Evolutionary conservation across 345 rosid genomes (phyloP).

Genomic region (Melaleuca quinquenervia): DNA sequence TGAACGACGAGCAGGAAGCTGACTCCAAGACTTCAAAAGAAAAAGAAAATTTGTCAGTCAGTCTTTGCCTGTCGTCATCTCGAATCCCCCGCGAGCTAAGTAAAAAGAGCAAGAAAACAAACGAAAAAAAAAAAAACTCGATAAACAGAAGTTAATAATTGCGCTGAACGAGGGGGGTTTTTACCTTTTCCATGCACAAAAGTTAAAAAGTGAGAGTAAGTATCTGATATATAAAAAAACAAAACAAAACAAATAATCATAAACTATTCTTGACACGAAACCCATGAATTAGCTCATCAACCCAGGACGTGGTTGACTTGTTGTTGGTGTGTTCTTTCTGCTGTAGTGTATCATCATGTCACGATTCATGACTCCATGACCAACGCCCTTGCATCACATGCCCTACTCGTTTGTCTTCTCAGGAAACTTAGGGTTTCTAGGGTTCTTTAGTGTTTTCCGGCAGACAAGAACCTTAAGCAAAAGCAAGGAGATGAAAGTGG

Average conservation of each 20-base stretch:
- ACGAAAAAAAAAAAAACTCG: not conserved
- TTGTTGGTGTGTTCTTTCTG: not conserved
- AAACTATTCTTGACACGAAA: not conserved
- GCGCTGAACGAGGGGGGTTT: not conserved
- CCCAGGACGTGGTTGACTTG: not conserved
- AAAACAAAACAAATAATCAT: not conserved
- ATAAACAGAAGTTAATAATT: not conserved
- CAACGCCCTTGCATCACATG: not conserved
- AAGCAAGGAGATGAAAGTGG: not conserved
- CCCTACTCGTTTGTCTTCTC: not conserved
- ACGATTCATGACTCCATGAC: not conserved
- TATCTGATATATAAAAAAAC: not conserved
- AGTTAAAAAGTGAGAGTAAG: not conserved
- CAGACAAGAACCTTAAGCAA: not conserved
- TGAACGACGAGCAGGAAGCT: not conserved
- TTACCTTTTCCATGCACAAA: slow-evolving; percentile 2
- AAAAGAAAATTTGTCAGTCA: slow-evolving; percentile 1
- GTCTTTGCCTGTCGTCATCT: slow-evolving; percentile 5
- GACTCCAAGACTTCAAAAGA: slow-evolving; percentile 2
- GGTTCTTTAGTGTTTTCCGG: not conserved
- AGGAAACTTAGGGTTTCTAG: not conserved
- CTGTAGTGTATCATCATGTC: not conserved
- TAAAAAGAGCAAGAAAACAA: not conserved
- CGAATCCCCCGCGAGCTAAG: slow-evolving; percentile 5
- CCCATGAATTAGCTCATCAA: not conserved